phyloP scores from a whole-genome alignment of 306 rosid genomes.

The Amphicarpaea edgeworthii region DNA sequence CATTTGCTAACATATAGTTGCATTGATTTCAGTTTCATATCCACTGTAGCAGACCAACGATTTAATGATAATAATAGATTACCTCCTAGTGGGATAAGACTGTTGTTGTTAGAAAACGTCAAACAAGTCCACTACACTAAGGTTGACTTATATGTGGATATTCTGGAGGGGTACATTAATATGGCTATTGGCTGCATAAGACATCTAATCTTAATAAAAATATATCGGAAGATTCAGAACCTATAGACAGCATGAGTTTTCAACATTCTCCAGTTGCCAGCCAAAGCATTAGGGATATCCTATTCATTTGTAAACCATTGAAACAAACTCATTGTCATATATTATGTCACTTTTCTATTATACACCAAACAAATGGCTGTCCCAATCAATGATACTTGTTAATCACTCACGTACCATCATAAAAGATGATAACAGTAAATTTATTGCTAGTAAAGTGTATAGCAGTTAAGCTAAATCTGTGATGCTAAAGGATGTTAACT shows the following conservation, averaged over 20 bases:
- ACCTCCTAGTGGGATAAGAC: neutral
- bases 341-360: neutral
- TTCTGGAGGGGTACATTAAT: constrained; percentile 2
- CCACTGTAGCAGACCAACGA: neutral
- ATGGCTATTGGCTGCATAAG: neutral
- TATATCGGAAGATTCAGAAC: neutral
- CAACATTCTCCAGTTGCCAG: constrained; percentile 28
- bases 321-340: constrained; percentile 11
- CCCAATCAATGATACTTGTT: constrained; percentile 4
- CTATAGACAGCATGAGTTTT: neutral
- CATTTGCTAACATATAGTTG: constrained; percentile 15
- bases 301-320: constrained; percentile 32
- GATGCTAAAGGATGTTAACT: neutral
- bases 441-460: constrained; percentile 30
- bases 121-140: constrained; percentile 20
- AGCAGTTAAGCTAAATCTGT: neutral
- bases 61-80: constrained; percentile 1
- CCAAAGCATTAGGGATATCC: neutral
- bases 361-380: neutral
- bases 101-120: neutral
- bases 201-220: constrained; percentile 15
- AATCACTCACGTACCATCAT: constrained; percentile 8
- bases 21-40: constrained; percentile 35
- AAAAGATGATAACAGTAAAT: constrained; percentile 1
- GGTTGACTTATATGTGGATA: constrained; percentile 20